Percentiles rank a stretch among this genome's conserved stretches.
Conservation (phyloP, 768 basidiomycete genomes). For the Agaricus subrufescens region DNA sequence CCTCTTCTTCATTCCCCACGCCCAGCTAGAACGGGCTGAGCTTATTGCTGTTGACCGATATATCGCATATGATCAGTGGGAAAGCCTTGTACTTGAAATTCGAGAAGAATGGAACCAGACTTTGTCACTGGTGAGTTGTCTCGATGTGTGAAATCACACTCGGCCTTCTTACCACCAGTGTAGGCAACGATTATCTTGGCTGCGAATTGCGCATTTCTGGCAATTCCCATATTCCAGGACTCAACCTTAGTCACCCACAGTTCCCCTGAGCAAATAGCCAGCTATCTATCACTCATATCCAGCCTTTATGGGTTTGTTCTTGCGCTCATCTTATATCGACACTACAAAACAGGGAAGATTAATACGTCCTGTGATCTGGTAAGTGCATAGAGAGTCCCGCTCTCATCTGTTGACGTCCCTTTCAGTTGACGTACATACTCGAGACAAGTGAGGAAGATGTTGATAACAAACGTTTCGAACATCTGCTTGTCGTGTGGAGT, state of each 20-base stretch:
- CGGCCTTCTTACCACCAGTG: too few species aligned
- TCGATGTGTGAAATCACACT: background rate
- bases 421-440: background rate
- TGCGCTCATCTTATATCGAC: background rate
- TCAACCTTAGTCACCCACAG: background rate
- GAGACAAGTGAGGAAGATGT: background rate
- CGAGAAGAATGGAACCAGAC: constrained; percentile 6
- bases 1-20: constrained; percentile 3
- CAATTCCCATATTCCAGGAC: constrained; percentile 5
- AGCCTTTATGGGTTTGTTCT: constrained; percentile 3
- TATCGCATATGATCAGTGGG: background rate
- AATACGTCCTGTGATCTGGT: background rate
- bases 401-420: background rate
- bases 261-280: constrained; percentile 1
- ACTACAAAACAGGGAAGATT: background rate
- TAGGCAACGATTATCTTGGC: constrained; percentile 7
- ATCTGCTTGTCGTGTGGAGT: constrained; percentile 6
- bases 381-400: too few species aligned
- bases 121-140: background rate
- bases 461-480: background rate
- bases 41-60: background rate
- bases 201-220: constrained; percentile 7
- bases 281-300: constrained; percentile 1
- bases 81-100: background rate
- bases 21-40: background rate